phyloP scores from a whole-genome alignment of 305 asterid genomes.

The Fraxinus albicans region DNA sequence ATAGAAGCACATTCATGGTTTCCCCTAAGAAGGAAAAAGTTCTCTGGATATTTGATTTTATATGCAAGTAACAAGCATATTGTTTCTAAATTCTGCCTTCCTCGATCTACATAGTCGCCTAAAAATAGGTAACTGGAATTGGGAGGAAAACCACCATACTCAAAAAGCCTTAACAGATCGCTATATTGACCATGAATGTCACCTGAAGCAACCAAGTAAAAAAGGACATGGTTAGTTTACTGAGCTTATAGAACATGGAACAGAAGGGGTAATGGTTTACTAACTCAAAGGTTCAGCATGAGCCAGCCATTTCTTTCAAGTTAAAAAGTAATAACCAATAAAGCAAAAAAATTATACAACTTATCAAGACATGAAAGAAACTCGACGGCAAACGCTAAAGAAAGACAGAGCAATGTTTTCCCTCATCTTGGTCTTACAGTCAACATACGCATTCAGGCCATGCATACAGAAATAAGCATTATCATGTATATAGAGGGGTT shows the following conservation, averaged over 20 bases:
- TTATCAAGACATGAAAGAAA: background rate
- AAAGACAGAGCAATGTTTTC: background rate
- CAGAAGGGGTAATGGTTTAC: constrained; percentile 4
- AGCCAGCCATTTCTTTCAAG: constrained; percentile 3
- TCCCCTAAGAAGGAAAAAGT: constrained; percentile 61
- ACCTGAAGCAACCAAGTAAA: constrained; percentile 33
- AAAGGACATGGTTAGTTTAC: constrained; percentile 15
- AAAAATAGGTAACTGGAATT: constrained; percentile 56
- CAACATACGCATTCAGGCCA: background rate
- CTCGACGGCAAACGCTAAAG: background rate
- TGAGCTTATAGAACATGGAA: constrained; percentile 8
- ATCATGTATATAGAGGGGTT: background rate
- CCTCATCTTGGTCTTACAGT: background rate
- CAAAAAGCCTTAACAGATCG: constrained; percentile 62
- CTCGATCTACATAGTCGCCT: constrained; percentile 65
- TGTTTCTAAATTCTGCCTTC: constrained; percentile 59
- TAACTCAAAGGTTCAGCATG: constrained; percentile 16
- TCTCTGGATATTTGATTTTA: constrained; percentile 58
- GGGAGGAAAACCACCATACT: constrained; percentile 62
- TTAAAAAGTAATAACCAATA: background rate
- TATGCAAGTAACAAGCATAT: constrained; percentile 62
- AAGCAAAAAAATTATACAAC: background rate
- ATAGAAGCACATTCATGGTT: constrained; percentile 64
- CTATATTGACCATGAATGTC: constrained; percentile 67
- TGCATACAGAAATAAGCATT: constrained; percentile 5